Evolutionary conservation across 148 eudicot species (phyloP).

Genomic region (Cornus controversa): DNA sequence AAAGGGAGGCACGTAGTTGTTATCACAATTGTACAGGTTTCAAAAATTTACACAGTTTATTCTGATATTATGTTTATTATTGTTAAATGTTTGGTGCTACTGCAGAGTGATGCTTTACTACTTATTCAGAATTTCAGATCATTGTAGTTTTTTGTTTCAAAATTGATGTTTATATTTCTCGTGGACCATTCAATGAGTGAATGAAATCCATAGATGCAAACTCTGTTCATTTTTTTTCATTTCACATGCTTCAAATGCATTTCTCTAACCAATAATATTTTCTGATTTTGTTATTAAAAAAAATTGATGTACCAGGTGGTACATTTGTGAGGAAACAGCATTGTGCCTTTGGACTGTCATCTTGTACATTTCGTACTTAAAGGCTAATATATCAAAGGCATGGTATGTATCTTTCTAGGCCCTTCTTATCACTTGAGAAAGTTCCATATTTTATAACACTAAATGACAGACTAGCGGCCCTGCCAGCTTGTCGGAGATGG

Average conservation of each 20-base stretch:
- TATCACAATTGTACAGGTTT: no score
- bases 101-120: no score
- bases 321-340: constrained; percentile 78
- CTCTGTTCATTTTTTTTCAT: background rate
- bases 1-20: no score
- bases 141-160: background rate
- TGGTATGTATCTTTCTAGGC: constrained; percentile 54
- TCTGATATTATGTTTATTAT: no score
- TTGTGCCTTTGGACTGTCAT: constrained; percentile 85
- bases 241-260: background rate
- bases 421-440: background rate
- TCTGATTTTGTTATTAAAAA: constrained; percentile 1
- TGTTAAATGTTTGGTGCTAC: background rate
- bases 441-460: background rate
- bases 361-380: constrained; percentile 68
- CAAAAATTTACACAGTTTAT: no score
- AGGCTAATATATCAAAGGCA: constrained; percentile 58
- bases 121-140: no score
- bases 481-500: background rate
- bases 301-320: constrained; percentile 65
- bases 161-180: no score
- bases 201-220: no score
- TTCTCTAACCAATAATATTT: background rate
- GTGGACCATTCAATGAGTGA: background rate
- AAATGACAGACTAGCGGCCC: background rate